Base-by-base conservation (phyloP, 2,329 filamentous ascomycete species). In the Aspergillus hortae region DNA sequence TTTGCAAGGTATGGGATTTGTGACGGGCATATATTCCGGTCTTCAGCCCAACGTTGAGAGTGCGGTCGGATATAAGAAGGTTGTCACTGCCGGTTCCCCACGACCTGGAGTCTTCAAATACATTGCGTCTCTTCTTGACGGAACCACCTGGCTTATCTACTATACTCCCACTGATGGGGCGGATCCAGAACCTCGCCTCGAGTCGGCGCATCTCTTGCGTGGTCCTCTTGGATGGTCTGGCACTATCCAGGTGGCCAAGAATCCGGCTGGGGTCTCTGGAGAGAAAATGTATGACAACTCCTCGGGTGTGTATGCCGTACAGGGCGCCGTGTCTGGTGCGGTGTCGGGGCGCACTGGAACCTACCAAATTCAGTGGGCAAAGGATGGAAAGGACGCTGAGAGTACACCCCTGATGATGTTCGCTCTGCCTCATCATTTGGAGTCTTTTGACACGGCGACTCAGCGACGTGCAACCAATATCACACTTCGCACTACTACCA, bases 1-100 rank as follows among this genome's bases (percentile, higher is more conserved):
- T 6, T 84, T 95, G 0, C 92, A 97, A 66, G 94, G 94, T 10
- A 94, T 95, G 84, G 87, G 84, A 0, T 95, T 91, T 61, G 77
- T 96, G 15, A 96, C 92, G 4, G 92, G 80, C 0, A 70, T 88
- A 15, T 97, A 92, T 70, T 79, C 78, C 49, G 83, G 84, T 27
- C 78, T 84, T 0, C 85, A 83, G 6, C 92, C 92, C 0, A 65
- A 86, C 4, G 79, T 97, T 41, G 85, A 92, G 60, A 87, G 86
- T 19, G 85, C 84, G 1, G 81, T 94, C 1, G 87, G 86, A 54
- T 95, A 92, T 75, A 79, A 80, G 52, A 84, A 80, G 15, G 76
- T 96, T 44, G 74, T 74, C 4, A 73, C 73, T 35, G 75, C 74
- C n/a, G 73, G 74, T 4, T 70, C 77, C 1, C 80, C 82, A 23